Percentiles rank a stretch among this genome's conserved stretches.
Evolutionary conservation across 208 protist species (phyloP).

Genomic region (Trypanosomatidae sp.): DNA sequence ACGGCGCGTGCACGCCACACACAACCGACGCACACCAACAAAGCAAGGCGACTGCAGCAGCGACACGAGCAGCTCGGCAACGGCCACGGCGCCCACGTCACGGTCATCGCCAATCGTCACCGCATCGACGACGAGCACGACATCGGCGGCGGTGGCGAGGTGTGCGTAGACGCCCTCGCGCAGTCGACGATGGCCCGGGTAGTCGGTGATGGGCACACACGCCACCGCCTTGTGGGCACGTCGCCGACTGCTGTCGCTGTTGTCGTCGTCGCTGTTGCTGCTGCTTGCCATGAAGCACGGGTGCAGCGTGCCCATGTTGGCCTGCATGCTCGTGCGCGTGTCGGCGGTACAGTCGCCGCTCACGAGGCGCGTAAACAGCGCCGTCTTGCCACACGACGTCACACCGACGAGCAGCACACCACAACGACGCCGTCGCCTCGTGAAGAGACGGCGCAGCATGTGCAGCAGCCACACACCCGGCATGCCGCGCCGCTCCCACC

Average conservation of each 20-base stretch:
- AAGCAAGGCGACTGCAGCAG: conserved; percentile 56
- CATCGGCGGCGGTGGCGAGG: conserved; percentile 26
- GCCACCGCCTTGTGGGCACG: too few relatives aligned
- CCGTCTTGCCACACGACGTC: conserved; percentile 59
- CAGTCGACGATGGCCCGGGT: conserved; percentile 67
- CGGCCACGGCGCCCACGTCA: conserved; percentile 44
- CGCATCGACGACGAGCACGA: conserved; percentile 63
- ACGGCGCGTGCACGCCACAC: conserved; percentile 71
- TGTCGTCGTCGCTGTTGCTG: neutral
- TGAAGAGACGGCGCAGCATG: too few relatives aligned
- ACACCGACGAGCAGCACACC: conserved; percentile 60
- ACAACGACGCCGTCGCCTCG: too few relatives aligned
- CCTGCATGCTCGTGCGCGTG: conserved; percentile 56
- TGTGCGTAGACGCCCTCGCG: conserved; percentile 19
- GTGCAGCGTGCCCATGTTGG: too few relatives aligned
- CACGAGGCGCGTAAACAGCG: conserved; percentile 53
- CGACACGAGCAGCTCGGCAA: conserved; percentile 51
- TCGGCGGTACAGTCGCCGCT: conserved; percentile 3
- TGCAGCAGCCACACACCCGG: too few relatives aligned
- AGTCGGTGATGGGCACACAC: conserved; percentile 62
- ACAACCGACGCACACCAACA: conserved; percentile 35
- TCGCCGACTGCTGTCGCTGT: too few relatives aligned
- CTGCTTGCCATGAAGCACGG: too few relatives aligned
- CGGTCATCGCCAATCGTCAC: conserved; percentile 65
- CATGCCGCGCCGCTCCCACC: too few relatives aligned